Percentiles rank a stretch among this genome's conserved stretches.
These are phyloP conservation scores for Exophiala oligosperma DNA, from an alignment of 2,329 filamentous ascomycete species.

Conservation along the genomic window DNA sequence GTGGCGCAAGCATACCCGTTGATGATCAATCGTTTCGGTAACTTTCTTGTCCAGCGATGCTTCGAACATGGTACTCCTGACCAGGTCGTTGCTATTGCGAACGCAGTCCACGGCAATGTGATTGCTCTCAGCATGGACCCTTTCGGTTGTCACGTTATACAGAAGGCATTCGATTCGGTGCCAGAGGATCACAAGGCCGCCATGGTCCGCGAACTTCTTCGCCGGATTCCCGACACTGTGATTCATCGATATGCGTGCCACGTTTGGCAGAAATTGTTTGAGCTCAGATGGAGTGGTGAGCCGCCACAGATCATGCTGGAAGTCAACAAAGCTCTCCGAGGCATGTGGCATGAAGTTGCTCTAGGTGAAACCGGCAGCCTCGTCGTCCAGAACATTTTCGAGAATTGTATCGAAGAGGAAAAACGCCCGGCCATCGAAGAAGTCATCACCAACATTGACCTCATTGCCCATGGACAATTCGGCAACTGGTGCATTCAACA, in stretches of 20 bases:
- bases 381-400: constrained; percentile 99
- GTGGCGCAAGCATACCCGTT: constrained; percentile 90
- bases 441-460: constrained; percentile 90
- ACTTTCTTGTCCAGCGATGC: constrained; percentile 97
- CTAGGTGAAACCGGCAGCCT: constrained; percentile 95
- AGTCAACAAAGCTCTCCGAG: constrained; percentile 86
- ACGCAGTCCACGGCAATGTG: constrained; percentile 90
- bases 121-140: constrained; percentile 96
- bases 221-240: constrained; percentile 93
- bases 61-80: constrained; percentile 97
- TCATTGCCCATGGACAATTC: constrained; percentile 95
- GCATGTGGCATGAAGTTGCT: constrained; percentile 99
- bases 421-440: constrained; percentile 98
- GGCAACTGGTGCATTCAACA: constrained; percentile 99
- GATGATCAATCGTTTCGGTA: constrained; percentile 98
- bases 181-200: constrained; percentile 96
- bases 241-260: constrained; percentile 98
- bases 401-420: constrained; percentile 97
- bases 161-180: constrained; percentile 97
- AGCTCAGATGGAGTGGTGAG: constrained; percentile 90
- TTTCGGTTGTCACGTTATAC: constrained; percentile 96
- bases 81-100: constrained; percentile 91
- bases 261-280: constrained; percentile 99
- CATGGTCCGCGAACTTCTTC: constrained; percentile 97
- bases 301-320: constrained; percentile 98